A percentile compares a stretch with the other conserved stretches of the same genome.
phyloP scores from a whole-genome alignment of 1,139 yeast genomes.

The Kurtzmaniella quercitrusa region DNA sequence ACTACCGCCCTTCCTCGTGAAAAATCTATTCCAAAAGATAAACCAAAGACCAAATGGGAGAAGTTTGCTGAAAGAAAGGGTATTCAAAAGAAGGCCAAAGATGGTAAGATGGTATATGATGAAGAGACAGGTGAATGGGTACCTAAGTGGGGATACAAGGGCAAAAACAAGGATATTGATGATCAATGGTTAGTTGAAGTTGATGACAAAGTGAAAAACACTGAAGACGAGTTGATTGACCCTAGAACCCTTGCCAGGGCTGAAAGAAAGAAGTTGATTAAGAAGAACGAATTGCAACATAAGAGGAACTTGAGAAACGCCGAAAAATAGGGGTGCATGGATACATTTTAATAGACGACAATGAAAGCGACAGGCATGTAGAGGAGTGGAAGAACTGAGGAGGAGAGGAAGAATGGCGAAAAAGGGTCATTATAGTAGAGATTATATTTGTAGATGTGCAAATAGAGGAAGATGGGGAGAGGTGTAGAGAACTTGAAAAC shows the following conservation, averaged over 20 bases:
- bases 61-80: slow-evolving; percentile 94
- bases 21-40: slow-evolving; percentile 88
- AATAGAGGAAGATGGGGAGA: no score
- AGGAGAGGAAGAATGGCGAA: no score
- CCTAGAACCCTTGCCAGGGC: slow-evolving; percentile 79
- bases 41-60: slow-evolving; percentile 95
- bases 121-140: slow-evolving; percentile 94
- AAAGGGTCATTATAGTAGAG: no score
- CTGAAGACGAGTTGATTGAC: slow-evolving; percentile 71
- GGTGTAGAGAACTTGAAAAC: no score
- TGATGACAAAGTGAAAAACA: slow-evolving; percentile 65
- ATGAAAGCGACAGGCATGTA: neutral
- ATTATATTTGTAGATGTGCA: no score
- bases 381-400: neutral
- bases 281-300: slow-evolving; percentile 84
- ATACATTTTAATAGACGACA: neutral
- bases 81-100: slow-evolving; percentile 82
- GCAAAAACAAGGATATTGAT: slow-evolving; percentile 82
- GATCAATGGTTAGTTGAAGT: slow-evolving; percentile 96
- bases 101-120: slow-evolving; percentile 86
- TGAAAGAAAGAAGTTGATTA: slow-evolving; percentile 80
- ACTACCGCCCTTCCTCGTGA: slow-evolving; percentile 85
- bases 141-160: slow-evolving; percentile 97
- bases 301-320: slow-evolving; percentile 64
- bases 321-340: neutral